Conservation (phyloP, 192 early-diverging fungal genomes). For the Coemansia biformis region DNA sequence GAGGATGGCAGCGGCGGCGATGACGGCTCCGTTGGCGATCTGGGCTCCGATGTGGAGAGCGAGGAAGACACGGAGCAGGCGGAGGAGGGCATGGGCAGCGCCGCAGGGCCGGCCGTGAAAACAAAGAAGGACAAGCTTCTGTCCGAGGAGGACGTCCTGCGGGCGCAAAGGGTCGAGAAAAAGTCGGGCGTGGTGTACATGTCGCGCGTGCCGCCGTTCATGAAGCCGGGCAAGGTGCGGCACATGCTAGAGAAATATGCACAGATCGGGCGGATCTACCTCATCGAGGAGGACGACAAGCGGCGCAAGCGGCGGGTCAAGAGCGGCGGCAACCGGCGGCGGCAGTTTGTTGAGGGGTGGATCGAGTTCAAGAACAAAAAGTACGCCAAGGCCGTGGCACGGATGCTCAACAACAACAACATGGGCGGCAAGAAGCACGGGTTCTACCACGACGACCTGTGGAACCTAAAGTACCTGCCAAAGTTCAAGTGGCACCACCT, state of each 20-base stretch:
- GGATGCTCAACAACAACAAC: constrained; percentile 69
- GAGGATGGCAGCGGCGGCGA: too few species aligned
- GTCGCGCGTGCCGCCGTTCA: constrained; percentile 87
- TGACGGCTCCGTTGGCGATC: too few species aligned
- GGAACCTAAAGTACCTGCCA: constrained; percentile 95
- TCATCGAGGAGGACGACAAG: constrained; percentile 74
- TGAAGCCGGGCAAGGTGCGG: constrained; percentile 78
- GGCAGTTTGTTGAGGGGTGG: constrained; percentile 94
- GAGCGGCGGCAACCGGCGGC: constrained; percentile 74
- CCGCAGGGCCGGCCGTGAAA: too few species aligned
- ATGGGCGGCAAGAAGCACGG: constrained; percentile 85
- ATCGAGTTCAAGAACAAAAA: constrained; percentile 94
- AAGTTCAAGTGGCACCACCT: constrained; percentile 96
- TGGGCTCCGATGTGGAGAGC: too few species aligned
- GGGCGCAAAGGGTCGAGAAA: constrained; percentile 51
- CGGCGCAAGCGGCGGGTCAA: constrained; percentile 75
- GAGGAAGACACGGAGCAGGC: too few species aligned
- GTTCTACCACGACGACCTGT: constrained; percentile 88
- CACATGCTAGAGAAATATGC: constrained; percentile 71
- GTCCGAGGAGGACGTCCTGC: constrained; percentile 41
- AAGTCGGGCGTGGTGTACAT: constrained; percentile 86
- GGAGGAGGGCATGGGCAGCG: too few species aligned
- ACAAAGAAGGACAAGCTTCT: too few species aligned
- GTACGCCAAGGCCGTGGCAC: constrained; percentile 72
- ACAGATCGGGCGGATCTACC: constrained; percentile 76